Base-by-base conservation (phyloP, 805 yeast species). In the Metschnikowia aberdeeniae region DNA sequence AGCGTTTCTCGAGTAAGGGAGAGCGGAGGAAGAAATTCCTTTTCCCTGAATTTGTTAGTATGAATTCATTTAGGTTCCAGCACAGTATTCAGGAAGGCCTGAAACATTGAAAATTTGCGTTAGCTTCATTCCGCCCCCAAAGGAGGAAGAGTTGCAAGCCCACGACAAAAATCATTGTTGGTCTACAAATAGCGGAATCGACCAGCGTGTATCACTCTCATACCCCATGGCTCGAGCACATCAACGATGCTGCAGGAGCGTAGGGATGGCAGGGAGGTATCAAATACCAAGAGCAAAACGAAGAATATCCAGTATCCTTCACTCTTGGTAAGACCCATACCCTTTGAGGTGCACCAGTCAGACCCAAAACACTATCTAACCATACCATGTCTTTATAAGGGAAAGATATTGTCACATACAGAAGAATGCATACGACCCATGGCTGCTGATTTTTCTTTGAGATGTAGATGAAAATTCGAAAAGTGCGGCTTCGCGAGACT, bases 351-450 rank as follows among this genome's bases (percentile, higher is more conserved):
- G 53, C 55, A 59, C 64, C 56, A 55, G 51, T 46, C 35, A 56
- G 54, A 57, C 48, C 64, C 62, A 47, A 43, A 27, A 42, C 53
- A 52, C 53, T 57, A 60, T 58, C 37, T 55, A 50, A 60, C 61
- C 56, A 53, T 49, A 47, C 53, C 53, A 52, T 50, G 47, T 45
- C 46, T 44, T 37, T 42, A 38, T 19, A 13, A 33, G 35, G 34
- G 40, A 40, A 34, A 38, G 43, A 44, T 34, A 40, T 39, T 49
- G 52, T 55, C 74, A 86, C 95, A 81, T 86, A 86, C 95, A 75
- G 86, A 78, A 79, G 96, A 86, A 89, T 92, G 98, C 90, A 92
- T 84, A 81, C 99, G 96, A 90, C 96, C 99, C 99, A 92, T 92
- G 74, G 80, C 86, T 82, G 76, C 67, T 72, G 73, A 64, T 72